Evolutionary conservation across 768 basidiomycete genomes (phyloP).

Genomic region (Hygrophorus russula): DNA sequence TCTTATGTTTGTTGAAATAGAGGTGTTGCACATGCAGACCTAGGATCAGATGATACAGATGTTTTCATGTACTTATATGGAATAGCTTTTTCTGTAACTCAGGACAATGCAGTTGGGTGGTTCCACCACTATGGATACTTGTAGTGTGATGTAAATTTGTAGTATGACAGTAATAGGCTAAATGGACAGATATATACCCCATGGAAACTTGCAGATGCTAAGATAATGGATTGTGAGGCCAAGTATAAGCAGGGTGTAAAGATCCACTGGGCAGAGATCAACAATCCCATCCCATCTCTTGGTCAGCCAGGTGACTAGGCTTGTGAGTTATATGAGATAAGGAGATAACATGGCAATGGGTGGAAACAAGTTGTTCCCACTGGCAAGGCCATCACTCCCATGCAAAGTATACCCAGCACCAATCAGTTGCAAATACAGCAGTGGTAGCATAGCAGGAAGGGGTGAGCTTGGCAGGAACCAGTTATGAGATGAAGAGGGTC

Average conservation of each 20-base stretch:
- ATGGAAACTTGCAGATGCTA: too few species aligned
- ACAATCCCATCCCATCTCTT: too few species aligned
- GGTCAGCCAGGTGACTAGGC: too few species aligned
- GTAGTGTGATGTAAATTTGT: too few species aligned
- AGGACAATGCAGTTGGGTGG: slow-evolving; percentile 11
- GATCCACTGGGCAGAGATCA: too few species aligned
- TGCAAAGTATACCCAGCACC: slow-evolving; percentile 40
- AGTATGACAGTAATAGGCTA: too few species aligned
- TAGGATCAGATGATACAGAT: slow-evolving; percentile 10
- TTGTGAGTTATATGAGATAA: too few species aligned
- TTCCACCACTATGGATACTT: slow-evolving; percentile 14
- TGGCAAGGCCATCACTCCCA: slow-evolving; percentile 14
- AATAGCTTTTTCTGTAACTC: slow-evolving; percentile 12
- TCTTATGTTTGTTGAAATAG: slow-evolving; percentile 11
- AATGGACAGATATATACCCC: too few species aligned
- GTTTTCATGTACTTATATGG: slow-evolving; percentile 12
- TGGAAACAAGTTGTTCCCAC: slow-evolving; percentile 39
- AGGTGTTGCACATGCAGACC: slow-evolving; percentile 7
- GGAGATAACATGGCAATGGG: slow-evolving; percentile 64
- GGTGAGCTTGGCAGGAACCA: slow-evolving; percentile 39
- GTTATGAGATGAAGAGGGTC: slow-evolving; percentile 40
- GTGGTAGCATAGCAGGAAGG: slow-evolving; percentile 52
- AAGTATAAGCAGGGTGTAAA: too few species aligned
- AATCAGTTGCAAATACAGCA: slow-evolving; percentile 65
- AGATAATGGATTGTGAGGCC: too few species aligned